Conservation (phyloP, 176 grass and related monocot genomes). For the Aegilops sharonensis region DNA sequence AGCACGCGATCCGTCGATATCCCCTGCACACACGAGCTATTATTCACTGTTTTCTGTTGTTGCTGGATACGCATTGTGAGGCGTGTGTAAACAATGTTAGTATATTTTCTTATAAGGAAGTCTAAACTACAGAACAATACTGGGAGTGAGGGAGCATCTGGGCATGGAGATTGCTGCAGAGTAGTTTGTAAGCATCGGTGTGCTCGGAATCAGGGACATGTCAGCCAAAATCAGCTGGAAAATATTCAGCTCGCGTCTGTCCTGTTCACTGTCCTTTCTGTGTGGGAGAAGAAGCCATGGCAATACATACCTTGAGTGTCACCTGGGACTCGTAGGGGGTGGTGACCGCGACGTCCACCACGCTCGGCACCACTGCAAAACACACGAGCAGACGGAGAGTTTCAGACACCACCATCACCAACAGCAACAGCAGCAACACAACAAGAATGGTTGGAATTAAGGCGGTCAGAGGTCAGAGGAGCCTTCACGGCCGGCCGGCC, state of each 20-base stretch:
- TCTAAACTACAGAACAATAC: neutral
- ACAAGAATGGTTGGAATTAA: neutral
- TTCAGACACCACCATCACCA: neutral
- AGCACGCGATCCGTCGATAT: conserved; percentile 88
- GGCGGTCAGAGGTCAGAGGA: neutral
- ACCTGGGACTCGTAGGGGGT: conserved; percentile 82
- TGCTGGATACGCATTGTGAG: neutral
- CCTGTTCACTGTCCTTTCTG: conserved; percentile 1
- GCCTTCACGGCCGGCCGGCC: neutral
- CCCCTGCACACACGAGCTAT: conserved; percentile 37
- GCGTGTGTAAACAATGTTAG: neutral
- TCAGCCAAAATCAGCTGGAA: neutral
- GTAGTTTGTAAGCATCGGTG: neutral
- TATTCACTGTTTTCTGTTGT: neutral
- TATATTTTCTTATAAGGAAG: too few species aligned
- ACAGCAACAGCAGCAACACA: neutral
- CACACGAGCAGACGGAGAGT: neutral
- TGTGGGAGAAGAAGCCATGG: neutral
- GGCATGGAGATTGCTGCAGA: neutral
- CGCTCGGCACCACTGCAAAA: conserved; percentile 68
- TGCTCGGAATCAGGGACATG: neutral
- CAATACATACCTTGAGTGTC: conserved; percentile 81
- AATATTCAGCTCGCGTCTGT: neutral
- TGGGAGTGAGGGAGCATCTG: neutral
- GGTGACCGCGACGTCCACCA: conserved; percentile 65